phyloP scores from a whole-genome alignment of 2,329 filamentous ascomycete genomes.

The Sclerotinia sclerotiorum region DNA sequence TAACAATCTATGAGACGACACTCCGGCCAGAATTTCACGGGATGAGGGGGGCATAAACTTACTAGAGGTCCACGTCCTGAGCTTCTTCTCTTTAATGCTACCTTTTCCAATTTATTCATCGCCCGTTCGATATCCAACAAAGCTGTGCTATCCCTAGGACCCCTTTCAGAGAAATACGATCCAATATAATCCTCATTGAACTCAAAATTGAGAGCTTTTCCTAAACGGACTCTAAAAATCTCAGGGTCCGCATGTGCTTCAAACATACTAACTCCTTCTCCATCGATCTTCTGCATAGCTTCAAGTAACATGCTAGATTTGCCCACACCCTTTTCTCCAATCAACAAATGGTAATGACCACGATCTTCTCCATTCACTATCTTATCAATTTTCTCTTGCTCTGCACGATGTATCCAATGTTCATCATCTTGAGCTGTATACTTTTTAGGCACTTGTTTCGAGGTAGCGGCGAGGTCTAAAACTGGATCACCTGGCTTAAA shows the following conservation, averaged over 20 bases:
- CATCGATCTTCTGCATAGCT: slow-evolving; percentile 89
- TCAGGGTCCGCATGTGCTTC: slow-evolving; percentile 94
- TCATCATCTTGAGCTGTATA: slow-evolving; percentile 42
- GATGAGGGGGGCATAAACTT: background rate
- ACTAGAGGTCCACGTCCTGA: slow-evolving; percentile 67
- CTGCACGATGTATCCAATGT: slow-evolving; percentile 80
- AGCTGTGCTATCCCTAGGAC: slow-evolving; percentile 87
- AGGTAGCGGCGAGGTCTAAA: slow-evolving; percentile 71
- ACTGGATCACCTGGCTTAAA: slow-evolving; percentile 92
- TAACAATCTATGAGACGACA: background rate
- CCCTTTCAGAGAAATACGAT: slow-evolving; percentile 89
- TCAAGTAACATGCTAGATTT: slow-evolving; percentile 97
- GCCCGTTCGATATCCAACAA: slow-evolving; percentile 93
- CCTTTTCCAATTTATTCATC: slow-evolving; percentile 97
- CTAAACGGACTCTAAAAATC: slow-evolving; percentile 88
- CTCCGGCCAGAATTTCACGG: too few species aligned
- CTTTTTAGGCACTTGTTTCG: slow-evolving; percentile 52
- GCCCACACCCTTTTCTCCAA: slow-evolving; percentile 94
- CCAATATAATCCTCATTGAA: slow-evolving; percentile 98
- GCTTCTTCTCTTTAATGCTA: slow-evolving; percentile 71
- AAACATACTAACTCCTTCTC: slow-evolving; percentile 89
- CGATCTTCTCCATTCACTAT: slow-evolving; percentile 72
- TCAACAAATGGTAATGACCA: slow-evolving; percentile 87
- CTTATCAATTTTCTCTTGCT: slow-evolving; percentile 77
- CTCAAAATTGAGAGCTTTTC: slow-evolving; percentile 93